Percentiles rank a stretch among this genome's conserved stretches.
phyloP scores from a whole-genome alignment of 768 basidiomycete genomes.

The Lentinula aciculospora region DNA sequence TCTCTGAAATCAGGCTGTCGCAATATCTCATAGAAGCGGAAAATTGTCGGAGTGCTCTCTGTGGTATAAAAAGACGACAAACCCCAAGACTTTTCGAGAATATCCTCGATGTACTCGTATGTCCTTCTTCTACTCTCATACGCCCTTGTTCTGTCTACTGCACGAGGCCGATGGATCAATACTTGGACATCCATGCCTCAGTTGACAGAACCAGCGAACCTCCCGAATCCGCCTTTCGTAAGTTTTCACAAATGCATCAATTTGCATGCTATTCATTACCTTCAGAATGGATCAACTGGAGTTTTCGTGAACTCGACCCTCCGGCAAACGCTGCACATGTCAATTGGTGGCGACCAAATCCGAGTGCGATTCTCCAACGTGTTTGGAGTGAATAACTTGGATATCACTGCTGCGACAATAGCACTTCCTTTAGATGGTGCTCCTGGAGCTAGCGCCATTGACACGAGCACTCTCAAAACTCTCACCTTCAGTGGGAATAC shows the following conservation, averaged over 20 bases:
- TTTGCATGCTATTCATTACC: background rate
- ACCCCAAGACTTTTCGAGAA: background rate
- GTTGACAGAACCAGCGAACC: slow-evolving; percentile 28
- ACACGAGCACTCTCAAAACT: slow-evolving; percentile 24
- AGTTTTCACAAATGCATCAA: background rate
- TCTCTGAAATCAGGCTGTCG: no score
- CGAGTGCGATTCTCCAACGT: slow-evolving; percentile 43
- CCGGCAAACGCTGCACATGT: slow-evolving; percentile 43
- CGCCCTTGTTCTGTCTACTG: slow-evolving; percentile 8
- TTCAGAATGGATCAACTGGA: slow-evolving; percentile 16
- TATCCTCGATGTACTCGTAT: background rate
- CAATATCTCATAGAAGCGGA: no score
- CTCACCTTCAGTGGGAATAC: slow-evolving; percentile 40
- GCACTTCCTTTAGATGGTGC: slow-evolving; percentile 31
- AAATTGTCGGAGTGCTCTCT: background rate
- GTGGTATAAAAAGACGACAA: background rate
- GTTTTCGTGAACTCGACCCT: slow-evolving; percentile 43
- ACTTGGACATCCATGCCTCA: slow-evolving; percentile 32
- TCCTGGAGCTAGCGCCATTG: slow-evolving; percentile 31
- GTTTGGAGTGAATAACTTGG: slow-evolving; percentile 36
- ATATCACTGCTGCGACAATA: slow-evolving; percentile 38
- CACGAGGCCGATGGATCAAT: background rate
- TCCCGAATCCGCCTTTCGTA: slow-evolving; percentile 29
- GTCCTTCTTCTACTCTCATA: background rate
- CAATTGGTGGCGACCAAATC: slow-evolving; percentile 31